Evolutionary conservation across 352 stramenopile genomes (phyloP), one percentile per base, ranked within the genome.

Genomic region (Phytophthora capsici): DNA sequence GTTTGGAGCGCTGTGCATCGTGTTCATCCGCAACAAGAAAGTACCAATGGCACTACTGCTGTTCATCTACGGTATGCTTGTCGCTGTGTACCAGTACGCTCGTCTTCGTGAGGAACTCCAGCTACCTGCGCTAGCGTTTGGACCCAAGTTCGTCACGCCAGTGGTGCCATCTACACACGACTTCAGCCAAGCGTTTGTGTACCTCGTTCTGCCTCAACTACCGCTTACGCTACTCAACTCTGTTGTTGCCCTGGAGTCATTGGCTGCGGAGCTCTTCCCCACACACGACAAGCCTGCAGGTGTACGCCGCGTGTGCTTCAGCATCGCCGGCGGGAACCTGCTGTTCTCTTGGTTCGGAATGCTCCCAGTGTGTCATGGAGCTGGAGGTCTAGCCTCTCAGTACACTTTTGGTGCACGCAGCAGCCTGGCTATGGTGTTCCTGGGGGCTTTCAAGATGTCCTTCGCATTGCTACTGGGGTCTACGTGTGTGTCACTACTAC

Each of bases 301-400:
- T 13, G 78, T 91, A 49, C 84, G 80, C 8, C 82, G 84, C 45
- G 75, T 91, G 50, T 91, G 82, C 64, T 91, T 88, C 48, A 86
- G 70, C 46, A 78, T 93, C 57, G 82, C 78, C 4, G 50, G 72
- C 13, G 84, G 84, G 52, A 98, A 98, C 66, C 63, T 97, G 8
- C 49, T 97, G 2, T 86, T 97, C 34, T 84, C 81, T 48, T 96
- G 88, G 71, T 89, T 98, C 50, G 94, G 94, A 9, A 89, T 87
- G 66, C 91, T 98, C 74, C 93, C 94, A 4, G 92, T 96, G 63
- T 98, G 94, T 70, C 94, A 98, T 67, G 94, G 94, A 28, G 90
- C 93, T 8, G 94, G 94, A 16, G 94, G 94, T 12, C 77, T 98
- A 45, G 93, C 93, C 7, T 95, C 89, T 26, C 94, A 98, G 71